Evolutionary conservation across 208 protist species (phyloP), one percentile per base, ranked within the genome.

Genomic region (Angomonas ambiguus): DNA sequence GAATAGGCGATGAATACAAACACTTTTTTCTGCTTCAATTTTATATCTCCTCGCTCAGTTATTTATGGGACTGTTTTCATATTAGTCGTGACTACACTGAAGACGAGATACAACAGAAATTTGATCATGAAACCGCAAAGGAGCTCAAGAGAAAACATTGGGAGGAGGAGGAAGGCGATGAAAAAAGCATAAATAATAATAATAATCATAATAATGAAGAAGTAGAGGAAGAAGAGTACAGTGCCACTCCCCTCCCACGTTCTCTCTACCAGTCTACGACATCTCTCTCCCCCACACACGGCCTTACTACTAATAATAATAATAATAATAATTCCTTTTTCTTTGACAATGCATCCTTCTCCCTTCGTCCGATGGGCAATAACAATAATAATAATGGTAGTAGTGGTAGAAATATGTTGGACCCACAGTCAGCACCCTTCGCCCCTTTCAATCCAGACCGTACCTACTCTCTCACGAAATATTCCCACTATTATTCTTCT

Each of bases 11-110:
- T 4, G 74, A 70, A 16, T 74, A 73, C 53, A 74, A 83, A 61
- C 67, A 83, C 30, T 79, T 86, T 51, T 89, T 93, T 45, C 64
- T 87, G 1, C 73, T 93, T 22, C 82, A 84, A 62, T 91, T 74
- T 48, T 74, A 77, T 42, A 31, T 93, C 10, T 89, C 87, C 0
- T 79, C 70, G 25, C 56, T 88, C 61, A 72, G 73, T 24, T 65
- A 61, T 28, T 75, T 79, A 41, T 88, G 78, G 78, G 71, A 3
- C 63, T 87, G 30, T 69, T 65, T 28, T 24, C 41, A 16, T 30
- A 45, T 6, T 20, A 24, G 16, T 13, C 38, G 1, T 27, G 25
- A 16, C 22, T 45, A n/a, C 20, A 55, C 66, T 22, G 45, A 55
- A 42, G 31, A 22, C 6, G 20, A 51, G 16, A 45, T n/a, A 45